A percentile compares a stretch with the other conserved stretches of the same genome.
Conservation (phyloP, 2,329 filamentous ascomycete species). For the Microdochium paspali region DNA sequence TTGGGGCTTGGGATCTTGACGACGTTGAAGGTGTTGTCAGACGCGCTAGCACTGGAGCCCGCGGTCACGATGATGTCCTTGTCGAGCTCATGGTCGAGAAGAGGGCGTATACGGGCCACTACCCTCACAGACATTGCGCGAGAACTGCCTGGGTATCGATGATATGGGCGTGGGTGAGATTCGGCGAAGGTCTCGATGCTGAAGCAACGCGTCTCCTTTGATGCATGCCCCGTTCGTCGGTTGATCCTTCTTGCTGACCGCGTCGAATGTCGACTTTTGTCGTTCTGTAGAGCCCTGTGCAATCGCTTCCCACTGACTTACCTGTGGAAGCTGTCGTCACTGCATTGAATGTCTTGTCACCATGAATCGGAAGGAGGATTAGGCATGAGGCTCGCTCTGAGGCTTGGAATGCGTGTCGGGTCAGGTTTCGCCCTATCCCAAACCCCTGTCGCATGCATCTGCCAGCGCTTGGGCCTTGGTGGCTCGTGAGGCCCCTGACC, state of each 20-base stretch:
- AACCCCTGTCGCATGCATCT: neutral
- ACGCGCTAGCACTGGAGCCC: slow-evolving; percentile 41
- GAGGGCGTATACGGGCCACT: slow-evolving; percentile 80
- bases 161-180: neutral
- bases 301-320: neutral
- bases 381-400: neutral
- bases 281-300: neutral
- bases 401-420: neutral
- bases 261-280: neutral
- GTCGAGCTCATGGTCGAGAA: slow-evolving; percentile 77
- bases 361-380: neutral
- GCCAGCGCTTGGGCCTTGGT: neutral
- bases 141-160: too few species aligned
- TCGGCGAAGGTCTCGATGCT: neutral
- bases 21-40: slow-evolving; percentile 54
- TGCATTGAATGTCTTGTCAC: neutral
- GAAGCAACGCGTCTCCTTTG: neutral
- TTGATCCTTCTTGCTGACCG: neutral
- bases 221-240: neutral
- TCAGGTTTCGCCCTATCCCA: neutral
- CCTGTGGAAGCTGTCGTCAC: neutral
- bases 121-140: slow-evolving; percentile 64
- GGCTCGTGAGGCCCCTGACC: neutral
- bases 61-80: slow-evolving; percentile 77
- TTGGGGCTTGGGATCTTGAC: slow-evolving; percentile 91